Conservation (phyloP, 75 land plant species). For the Picea sitchensis region DNA sequence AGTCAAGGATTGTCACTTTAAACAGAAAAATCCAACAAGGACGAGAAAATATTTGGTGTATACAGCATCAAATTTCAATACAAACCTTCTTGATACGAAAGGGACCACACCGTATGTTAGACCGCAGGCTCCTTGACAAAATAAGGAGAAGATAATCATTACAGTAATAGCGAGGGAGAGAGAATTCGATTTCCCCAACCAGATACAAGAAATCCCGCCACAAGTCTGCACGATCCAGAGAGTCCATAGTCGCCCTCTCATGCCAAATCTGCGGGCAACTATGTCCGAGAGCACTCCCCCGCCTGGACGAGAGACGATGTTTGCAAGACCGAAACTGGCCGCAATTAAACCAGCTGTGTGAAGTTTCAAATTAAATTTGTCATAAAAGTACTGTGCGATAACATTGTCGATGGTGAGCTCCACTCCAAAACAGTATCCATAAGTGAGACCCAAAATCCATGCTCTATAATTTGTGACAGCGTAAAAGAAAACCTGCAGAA, state of each 20-base stretch:
- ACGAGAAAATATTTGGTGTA: too few species aligned
- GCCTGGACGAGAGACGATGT: conserved; percentile 52
- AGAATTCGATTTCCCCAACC: conserved; percentile 37
- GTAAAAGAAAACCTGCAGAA: conserved; percentile 52
- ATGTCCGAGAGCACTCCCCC: conserved; percentile 59
- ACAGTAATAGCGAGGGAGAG: conserved; percentile 42
- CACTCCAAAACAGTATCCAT: conserved; percentile 72
- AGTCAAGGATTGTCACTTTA: too few species aligned
- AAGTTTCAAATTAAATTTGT: conserved; percentile 57
- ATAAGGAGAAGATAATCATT: conserved; percentile 77
- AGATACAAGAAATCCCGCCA: conserved; percentile 66
- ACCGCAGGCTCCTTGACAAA: conserved; percentile 75
- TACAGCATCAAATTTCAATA: too few species aligned
- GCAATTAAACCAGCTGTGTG: conserved; percentile 68
- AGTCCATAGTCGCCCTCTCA: conserved; percentile 79
- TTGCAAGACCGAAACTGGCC: conserved; percentile 65
- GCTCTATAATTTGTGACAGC: conserved; percentile 68
- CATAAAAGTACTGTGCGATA: conserved; percentile 68
- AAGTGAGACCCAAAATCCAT: conserved; percentile 66
- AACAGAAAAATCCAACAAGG: too few species aligned
- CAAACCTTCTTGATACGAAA: conserved; percentile 46
- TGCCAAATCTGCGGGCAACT: conserved; percentile 44
- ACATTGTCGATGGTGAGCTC: conserved; percentile 68
- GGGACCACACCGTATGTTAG: conserved; percentile 80
- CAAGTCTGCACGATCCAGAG: conserved; percentile 75